Evolutionary conservation across 495 filamentous ascomycete species (phyloP).

Genomic region (Chaetomium tenue): DNA sequence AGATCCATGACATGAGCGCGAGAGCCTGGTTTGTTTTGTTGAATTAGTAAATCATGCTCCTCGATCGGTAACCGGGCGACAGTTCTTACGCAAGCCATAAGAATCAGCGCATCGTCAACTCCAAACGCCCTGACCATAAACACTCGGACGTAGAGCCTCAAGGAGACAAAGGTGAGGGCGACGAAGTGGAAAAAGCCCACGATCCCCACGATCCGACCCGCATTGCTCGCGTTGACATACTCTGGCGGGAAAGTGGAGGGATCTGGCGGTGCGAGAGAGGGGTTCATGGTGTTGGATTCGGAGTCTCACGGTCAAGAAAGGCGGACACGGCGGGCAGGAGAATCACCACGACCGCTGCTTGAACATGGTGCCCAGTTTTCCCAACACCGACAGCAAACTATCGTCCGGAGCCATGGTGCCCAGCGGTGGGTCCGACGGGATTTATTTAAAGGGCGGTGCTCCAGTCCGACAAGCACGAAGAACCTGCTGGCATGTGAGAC

Average conservation of each 20-base stretch:
- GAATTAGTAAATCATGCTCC: neutral
- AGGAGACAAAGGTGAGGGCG: constrained; percentile 24
- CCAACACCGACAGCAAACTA: neutral
- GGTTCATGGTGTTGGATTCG: neutral
- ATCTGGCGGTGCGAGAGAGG: neutral
- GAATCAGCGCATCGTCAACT: constrained; percentile 46
- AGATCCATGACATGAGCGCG: constrained; percentile 22
- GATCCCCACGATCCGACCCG: constrained; percentile 22
- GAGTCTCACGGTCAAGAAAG: neutral
- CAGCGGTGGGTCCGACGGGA: neutral
- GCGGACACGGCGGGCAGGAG: neutral
- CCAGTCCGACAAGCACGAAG: neutral
- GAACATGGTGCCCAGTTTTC: neutral
- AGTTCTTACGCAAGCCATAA: constrained; percentile 28
- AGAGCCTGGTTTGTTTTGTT: neutral
- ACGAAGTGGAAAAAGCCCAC: constrained; percentile 15
- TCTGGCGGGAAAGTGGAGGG: neutral
- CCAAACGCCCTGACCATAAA: constrained; percentile 36
- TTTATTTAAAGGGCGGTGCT: neutral
- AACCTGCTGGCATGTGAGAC: neutral
- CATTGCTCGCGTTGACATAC: constrained; percentile 17
- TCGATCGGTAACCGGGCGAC: neutral
- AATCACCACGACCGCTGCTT: neutral
- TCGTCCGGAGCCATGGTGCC: neutral
- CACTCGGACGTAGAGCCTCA: constrained; percentile 34